Evolutionary conservation across 768 basidiomycete species (phyloP).

Genomic region (Boletus rufocinnamomeus): DNA sequence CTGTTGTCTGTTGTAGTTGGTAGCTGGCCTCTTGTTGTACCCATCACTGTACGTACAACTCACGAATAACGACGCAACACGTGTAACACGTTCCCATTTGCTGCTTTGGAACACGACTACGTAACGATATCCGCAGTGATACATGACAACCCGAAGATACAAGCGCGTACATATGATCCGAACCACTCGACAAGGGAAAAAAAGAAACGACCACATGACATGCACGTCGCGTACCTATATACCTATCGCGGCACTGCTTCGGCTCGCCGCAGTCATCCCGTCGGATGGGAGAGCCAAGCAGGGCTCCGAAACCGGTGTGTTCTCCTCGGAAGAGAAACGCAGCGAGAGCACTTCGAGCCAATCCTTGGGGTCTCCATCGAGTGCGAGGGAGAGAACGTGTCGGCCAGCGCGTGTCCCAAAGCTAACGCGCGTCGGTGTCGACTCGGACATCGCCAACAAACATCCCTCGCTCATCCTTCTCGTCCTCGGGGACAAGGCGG

Average conservation of each 20-base stretch:
- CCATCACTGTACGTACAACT: not conserved
- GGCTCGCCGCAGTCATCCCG: not conserved
- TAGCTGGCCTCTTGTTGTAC: not conserved
- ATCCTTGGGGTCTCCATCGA: constrained; percentile 15
- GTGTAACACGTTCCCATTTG: not conserved
- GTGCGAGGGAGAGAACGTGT: constrained; percentile 7
- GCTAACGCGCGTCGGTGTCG: constrained; percentile 22
- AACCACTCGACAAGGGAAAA: not conserved
- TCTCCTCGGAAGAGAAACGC: constrained; percentile 2
- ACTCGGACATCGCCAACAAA: constrained; percentile 14
- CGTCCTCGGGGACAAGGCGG: constrained; percentile 1
- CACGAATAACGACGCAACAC: not conserved
- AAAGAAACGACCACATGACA: not conserved
- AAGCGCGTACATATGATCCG: not conserved
- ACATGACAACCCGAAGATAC: not conserved
- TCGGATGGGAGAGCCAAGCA: not conserved
- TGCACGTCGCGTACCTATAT: not conserved
- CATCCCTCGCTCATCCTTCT: constrained; percentile 26
- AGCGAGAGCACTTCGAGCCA: constrained; percentile 26
- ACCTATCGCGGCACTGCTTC: not conserved
- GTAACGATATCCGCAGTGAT: not conserved
- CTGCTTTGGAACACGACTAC: not conserved
- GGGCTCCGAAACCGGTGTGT: not conserved
- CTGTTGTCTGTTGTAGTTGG: not conserved
- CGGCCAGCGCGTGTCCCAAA: constrained; percentile 3